Conservation (phyloP, 2,329 filamentous ascomycete species). For the Fusarium hainanense region DNA sequence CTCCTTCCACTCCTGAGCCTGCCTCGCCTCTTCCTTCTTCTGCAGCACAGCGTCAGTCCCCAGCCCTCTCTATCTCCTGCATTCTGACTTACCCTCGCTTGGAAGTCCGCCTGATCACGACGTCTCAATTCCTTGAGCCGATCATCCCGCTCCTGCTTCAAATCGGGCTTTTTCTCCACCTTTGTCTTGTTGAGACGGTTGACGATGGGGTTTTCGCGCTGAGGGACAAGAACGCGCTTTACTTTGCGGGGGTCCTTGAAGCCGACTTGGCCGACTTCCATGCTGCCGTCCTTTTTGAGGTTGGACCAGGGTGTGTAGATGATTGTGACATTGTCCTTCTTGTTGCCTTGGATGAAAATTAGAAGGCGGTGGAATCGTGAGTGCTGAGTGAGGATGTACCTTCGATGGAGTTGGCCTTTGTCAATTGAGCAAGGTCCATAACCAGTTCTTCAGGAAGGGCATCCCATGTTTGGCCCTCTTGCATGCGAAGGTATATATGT, state of each 20-base stretch:
- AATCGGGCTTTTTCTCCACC: slow-evolving; percentile 86
- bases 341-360: slow-evolving; percentile 75
- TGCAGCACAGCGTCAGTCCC: slow-evolving; percentile 47
- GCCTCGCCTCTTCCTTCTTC: slow-evolving; percentile 80
- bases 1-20: slow-evolving; percentile 84
- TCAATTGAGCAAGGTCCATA: slow-evolving; percentile 92
- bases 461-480: slow-evolving; percentile 85
- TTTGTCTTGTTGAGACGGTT: slow-evolving; percentile 99
- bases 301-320: slow-evolving; percentile 99
- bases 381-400: slow-evolving; percentile 58
- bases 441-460: slow-evolving; percentile 78
- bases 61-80: not conserved
- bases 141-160: slow-evolving; percentile 84
- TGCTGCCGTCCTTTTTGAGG: slow-evolving; percentile 92
- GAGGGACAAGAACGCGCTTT: slow-evolving; percentile 80
- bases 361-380: not conserved
- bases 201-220: slow-evolving; percentile 88
- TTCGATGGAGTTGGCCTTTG: slow-evolving; percentile 98
- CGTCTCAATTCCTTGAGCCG: slow-evolving; percentile 76
- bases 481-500: slow-evolving; percentile 92
- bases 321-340: slow-evolving; percentile 96
- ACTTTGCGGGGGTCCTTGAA: slow-evolving; percentile 91
- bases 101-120: slow-evolving; percentile 72
- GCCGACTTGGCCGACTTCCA: slow-evolving; percentile 93
- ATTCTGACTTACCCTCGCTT: slow-evolving; percentile 65